These are phyloP conservation scores for Aspergillus pseudoterreus DNA, from an alignment of 2,329 filamentous ascomycete species.

Conservation along the genomic window DNA sequence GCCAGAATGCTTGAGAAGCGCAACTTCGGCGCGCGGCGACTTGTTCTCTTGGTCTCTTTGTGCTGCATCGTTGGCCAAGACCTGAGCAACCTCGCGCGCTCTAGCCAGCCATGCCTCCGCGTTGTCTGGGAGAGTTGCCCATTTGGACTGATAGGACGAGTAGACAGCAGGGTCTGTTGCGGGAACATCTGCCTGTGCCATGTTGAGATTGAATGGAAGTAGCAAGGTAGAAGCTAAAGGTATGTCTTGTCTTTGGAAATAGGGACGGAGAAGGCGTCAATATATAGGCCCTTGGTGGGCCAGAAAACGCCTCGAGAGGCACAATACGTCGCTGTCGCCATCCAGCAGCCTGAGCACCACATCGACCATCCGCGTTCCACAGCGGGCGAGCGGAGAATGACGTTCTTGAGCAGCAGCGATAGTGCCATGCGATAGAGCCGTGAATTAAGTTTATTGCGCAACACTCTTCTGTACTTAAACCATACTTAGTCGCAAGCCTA, in stretches of 20 bases:
- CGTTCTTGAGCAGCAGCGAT: not conserved
- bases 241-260: not conserved
- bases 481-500: not conserved
- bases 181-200: constrained; percentile 15
- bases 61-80: constrained; percentile 49
- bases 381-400: not conserved
- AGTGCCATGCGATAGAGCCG: not conserved
- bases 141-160: constrained; percentile 37
- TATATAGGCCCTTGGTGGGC: not conserved
- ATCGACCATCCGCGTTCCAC: not conserved
- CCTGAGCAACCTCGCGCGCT: constrained; percentile 47
- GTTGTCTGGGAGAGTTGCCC: constrained; percentile 34
- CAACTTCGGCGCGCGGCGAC: constrained; percentile 49
- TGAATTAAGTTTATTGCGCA: not conserved
- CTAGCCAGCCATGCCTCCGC: constrained; percentile 46
- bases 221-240: not conserved
- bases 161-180: constrained; percentile 41
- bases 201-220: not conserved
- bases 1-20: constrained; percentile 50
- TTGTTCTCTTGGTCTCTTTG: constrained; percentile 51
- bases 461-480: not conserved
- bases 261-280: not conserved
- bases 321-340: not conserved
- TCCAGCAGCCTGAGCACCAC: not conserved
- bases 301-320: not conserved